phyloP scores from a whole-genome alignment of 352 stramenopile species.

The Phytophthora macrochlamydospora region DNA sequence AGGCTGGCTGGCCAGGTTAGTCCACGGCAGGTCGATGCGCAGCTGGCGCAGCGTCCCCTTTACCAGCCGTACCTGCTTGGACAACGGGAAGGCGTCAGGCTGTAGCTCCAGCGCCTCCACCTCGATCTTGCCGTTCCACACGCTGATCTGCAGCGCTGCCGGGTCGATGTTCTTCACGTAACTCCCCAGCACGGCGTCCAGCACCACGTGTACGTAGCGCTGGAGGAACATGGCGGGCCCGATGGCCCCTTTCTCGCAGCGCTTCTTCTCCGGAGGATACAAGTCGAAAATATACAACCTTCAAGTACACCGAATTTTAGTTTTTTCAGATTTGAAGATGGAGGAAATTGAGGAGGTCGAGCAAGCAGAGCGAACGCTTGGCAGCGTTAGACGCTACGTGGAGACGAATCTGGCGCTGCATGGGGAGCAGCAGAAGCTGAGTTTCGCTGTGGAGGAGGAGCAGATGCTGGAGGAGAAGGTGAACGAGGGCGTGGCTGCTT shows the following conservation, averaged over 20 bases:
- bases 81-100: constrained; percentile 70
- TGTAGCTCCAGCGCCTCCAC: constrained; percentile 81
- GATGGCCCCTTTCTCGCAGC: neutral
- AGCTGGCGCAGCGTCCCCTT: constrained; percentile 80
- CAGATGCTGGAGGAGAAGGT: constrained; percentile 63
- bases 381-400: constrained; percentile 49
- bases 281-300: neutral
- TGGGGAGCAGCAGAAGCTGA: constrained; percentile 32
- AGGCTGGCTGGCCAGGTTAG: constrained; percentile 72
- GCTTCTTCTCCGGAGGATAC: neutral
- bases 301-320: neutral
- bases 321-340: too few species aligned
- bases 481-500: constrained; percentile 44
- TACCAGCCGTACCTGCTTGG: constrained; percentile 68
- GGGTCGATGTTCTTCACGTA: constrained; percentile 90
- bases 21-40: constrained; percentile 78
- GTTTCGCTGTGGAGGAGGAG: constrained; percentile 66
- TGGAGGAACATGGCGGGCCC: constrained; percentile 67
- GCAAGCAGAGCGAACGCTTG: constrained; percentile 51
- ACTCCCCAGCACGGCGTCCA: constrained; percentile 81
- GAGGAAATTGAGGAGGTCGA: constrained; percentile 31
- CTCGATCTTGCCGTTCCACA: constrained; percentile 88
- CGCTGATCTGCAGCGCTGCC: constrained; percentile 82
- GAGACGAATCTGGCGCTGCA: constrained; percentile 37
- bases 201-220: constrained; percentile 83